Evolutionary conservation across 768 basidiomycete species (phyloP).

Genomic region (Termitomyces sp.): DNA sequence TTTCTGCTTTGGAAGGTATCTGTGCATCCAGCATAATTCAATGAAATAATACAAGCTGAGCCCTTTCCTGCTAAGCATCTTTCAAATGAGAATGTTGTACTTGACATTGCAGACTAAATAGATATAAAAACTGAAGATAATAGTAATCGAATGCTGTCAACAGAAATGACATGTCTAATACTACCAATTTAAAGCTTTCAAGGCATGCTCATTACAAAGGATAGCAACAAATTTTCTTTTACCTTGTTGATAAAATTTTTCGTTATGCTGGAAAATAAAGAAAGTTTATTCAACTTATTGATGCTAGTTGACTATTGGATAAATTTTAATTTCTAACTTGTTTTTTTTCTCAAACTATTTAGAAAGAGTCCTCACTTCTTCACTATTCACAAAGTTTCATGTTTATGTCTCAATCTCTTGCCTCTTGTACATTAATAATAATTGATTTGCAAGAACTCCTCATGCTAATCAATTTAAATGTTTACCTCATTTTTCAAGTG

Average conservation of each 20-base stretch:
- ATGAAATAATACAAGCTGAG: neutral
- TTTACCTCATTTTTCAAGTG: too few relatives aligned
- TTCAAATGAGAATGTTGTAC: neutral
- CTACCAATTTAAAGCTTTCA: too few relatives aligned
- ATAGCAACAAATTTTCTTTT: neutral
- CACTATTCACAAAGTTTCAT: too few relatives aligned
- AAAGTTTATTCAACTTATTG: neutral
- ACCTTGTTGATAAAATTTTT: neutral
- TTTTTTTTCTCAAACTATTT: too few relatives aligned
- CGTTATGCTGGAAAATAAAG: neutral
- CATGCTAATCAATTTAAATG: too few relatives aligned
- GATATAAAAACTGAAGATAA: neutral
- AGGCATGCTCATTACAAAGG: neutral
- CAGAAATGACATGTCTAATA: too few relatives aligned
- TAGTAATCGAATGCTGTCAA: neutral
- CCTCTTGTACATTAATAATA: too few relatives aligned
- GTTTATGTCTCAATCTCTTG: too few relatives aligned
- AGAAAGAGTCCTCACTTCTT: too few relatives aligned
- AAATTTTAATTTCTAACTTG: too few relatives aligned
- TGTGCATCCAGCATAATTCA: neutral
- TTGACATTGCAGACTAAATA: neutral
- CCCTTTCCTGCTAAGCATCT: neutral
- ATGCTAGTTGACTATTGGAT: neutral
- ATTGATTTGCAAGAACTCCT: too few relatives aligned
- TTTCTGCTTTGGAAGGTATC: neutral